A percentile compares a stretch with the other conserved stretches of the same genome.
phyloP scores from a whole-genome alignment of 2,329 filamentous ascomycete genomes.

The Lasiodiplodia gonubiensis region DNA sequence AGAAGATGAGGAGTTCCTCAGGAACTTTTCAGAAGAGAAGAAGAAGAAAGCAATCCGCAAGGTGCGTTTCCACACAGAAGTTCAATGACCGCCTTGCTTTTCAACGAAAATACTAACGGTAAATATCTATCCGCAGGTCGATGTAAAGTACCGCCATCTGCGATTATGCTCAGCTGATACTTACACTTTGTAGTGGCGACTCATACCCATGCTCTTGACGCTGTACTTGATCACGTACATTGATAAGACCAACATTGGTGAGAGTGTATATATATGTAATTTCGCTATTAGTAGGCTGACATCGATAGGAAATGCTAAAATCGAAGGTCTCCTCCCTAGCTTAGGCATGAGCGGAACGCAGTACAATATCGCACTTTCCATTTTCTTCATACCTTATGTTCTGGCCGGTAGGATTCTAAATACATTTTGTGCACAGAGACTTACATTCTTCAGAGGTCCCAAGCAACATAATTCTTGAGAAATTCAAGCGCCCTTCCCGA shows the following conservation, averaged over 20 bases:
- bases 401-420: constrained; percentile 38
- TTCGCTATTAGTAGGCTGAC: not conserved
- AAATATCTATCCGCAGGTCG: not conserved
- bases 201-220: constrained; percentile 35
- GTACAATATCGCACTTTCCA: constrained; percentile 66
- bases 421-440: not conserved
- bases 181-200: constrained; percentile 30
- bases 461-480: constrained; percentile 64
- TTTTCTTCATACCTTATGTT: constrained; percentile 62
- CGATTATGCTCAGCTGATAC: no score
- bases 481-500: constrained; percentile 54
- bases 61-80: constrained; percentile 22
- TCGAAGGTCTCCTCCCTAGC: constrained; percentile 39
- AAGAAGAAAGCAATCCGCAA: constrained; percentile 36
- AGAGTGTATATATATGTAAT: no score
- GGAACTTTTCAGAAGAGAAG: constrained; percentile 34
- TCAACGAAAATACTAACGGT: not conserved
- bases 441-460: constrained; percentile 45
- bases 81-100: not conserved
- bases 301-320: constrained; percentile 49
- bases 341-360: constrained; percentile 55
- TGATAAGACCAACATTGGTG: constrained; percentile 35
- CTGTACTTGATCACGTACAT: constrained; percentile 41
- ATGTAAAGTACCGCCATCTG: not conserved
- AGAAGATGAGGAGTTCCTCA: constrained; percentile 40